Evolutionary conservation across 805 yeast genomes (phyloP), one percentile per base, ranked within the genome.

Genomic region (Candida multigemmis): DNA sequence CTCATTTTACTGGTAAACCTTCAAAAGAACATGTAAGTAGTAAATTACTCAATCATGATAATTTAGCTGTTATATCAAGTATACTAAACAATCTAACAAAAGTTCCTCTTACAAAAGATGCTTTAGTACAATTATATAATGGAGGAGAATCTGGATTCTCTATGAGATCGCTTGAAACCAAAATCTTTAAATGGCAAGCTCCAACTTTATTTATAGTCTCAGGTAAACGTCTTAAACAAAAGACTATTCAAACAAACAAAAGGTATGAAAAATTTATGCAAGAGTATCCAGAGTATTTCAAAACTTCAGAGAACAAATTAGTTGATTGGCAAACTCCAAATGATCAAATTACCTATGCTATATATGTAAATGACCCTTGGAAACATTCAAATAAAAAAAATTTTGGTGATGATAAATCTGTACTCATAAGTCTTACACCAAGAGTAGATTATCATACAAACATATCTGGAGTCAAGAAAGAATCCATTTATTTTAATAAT

Each of bases 161-260:
- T 0, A 83, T 87, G 68, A 58, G 94, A 16, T 79, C 95, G 0
- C 68, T 89, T 32, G 95, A 87, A 51, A 69, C 78, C 30, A 83
- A 77, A 36, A 80, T 79, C 0, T 74, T 84, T 59, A 84, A 86
- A 41, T 89, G 96, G 95, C 75, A 72, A 39, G 91, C 94, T 0
- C 94, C 96, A 0, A 72, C 94, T 0, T 47, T 89, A 1, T 38
- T 87, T 6, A 33, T 87, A 0, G 59, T 89, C 1, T 67, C 73
- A 3, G 97, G 96, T 0, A 67, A 63, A 38, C 46, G 72, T 24
- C 46, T 77, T 14, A 46, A 51, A 22, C 27, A 43, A 19, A 52
- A 53, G 30, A 53, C 64, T 0, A 42, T 48, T 7, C 26, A 44
- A 4, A 43, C 56, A 12, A 68, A 61, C 29, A 65, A 56, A 27